phyloP scores from a whole-genome alignment of 2,329 filamentous ascomycete species.

The Colletotrichum tamarilloi region DNA sequence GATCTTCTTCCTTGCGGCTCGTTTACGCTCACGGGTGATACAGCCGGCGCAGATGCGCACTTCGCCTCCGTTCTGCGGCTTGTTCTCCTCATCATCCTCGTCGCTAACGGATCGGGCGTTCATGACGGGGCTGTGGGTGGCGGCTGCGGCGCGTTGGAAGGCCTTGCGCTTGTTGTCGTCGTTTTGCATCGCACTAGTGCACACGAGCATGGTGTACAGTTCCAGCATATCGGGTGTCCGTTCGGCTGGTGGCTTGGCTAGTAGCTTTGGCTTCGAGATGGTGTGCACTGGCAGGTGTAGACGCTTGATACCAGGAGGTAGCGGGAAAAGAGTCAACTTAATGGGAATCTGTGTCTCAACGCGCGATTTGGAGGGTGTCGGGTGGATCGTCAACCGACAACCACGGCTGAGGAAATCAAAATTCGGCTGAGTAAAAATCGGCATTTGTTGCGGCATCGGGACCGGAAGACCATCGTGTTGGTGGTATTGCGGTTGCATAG shows the following conservation, averaged over 20 bases:
- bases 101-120: constrained; percentile 47
- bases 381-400: constrained; percentile 68
- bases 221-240: constrained; percentile 80
- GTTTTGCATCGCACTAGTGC: constrained; percentile 90
- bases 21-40: constrained; percentile 89
- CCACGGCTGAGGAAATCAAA: constrained; percentile 46
- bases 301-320: constrained; percentile 81
- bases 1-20: constrained; percentile 90
- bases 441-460: constrained; percentile 45
- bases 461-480: constrained; percentile 40
- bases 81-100: constrained; percentile 72
- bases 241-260: constrained; percentile 77
- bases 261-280: constrained; percentile 92
- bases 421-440: constrained; percentile 39
- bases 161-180: constrained; percentile 74
- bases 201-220: constrained; percentile 84
- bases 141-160: constrained; percentile 66
- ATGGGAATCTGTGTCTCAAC: constrained; percentile 98
- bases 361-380: constrained; percentile 83
- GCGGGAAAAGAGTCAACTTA: constrained; percentile 79
- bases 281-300: constrained; percentile 90
- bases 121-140: constrained; percentile 45
- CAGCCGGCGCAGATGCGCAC: constrained; percentile 94
- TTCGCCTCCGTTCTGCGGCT: constrained; percentile 89
- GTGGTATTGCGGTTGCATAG: constrained; percentile 36